These are phyloP conservation scores for Suillus tomentosus DNA, from an alignment of 768 basidiomycete species.

Conservation along the genomic window DNA sequence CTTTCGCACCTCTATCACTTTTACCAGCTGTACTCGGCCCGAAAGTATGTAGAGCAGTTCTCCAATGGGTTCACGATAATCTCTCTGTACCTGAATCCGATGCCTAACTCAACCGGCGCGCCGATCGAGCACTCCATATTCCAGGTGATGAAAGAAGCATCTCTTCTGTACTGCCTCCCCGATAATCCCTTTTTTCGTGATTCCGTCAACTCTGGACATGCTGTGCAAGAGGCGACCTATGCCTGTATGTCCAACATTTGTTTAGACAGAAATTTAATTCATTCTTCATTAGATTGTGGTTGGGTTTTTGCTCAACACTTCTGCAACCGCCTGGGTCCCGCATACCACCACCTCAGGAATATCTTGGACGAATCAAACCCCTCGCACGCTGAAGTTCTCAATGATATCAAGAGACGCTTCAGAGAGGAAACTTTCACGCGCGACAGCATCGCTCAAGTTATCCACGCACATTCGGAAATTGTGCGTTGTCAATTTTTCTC, in stretches of 20 bases:
- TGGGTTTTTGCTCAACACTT: slow-evolving; percentile 99
- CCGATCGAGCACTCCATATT: slow-evolving; percentile 98
- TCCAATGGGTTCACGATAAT: slow-evolving; percentile 95
- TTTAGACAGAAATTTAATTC: slow-evolving; percentile 5
- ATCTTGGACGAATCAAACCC: slow-evolving; percentile 88
- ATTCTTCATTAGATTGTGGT: slow-evolving; percentile 66
- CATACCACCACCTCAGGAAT: slow-evolving; percentile 89
- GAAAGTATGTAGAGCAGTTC: slow-evolving; percentile 99
- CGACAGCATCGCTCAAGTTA: slow-evolving; percentile 87
- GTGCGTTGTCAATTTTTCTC: slow-evolving; percentile 43
- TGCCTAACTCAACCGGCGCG: slow-evolving; percentile 73
- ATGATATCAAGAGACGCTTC: slow-evolving; percentile 94
- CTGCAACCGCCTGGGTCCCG: slow-evolving; percentile 89
- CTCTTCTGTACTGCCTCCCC: slow-evolving; percentile 88
- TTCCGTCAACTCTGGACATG: slow-evolving; percentile 54
- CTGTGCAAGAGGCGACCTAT: slow-evolving; percentile 97
- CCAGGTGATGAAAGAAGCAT: slow-evolving; percentile 97
- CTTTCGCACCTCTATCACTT: slow-evolving; percentile 97
- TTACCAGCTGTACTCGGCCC: slow-evolving; percentile 92
- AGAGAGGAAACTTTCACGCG: slow-evolving; percentile 98
- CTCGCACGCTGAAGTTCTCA: slow-evolving; percentile 88
- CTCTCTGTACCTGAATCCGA: slow-evolving; percentile 91
- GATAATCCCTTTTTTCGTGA: slow-evolving; percentile 88
- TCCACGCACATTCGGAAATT: slow-evolving; percentile 84
- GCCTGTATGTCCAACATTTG: slow-evolving; percentile 57